Evolutionary conservation across 192 early-diverging fungal genomes (phyloP), one percentile per base, ranked within the genome.

Genomic region (Gryganskiella cystojenkinii): DNA sequence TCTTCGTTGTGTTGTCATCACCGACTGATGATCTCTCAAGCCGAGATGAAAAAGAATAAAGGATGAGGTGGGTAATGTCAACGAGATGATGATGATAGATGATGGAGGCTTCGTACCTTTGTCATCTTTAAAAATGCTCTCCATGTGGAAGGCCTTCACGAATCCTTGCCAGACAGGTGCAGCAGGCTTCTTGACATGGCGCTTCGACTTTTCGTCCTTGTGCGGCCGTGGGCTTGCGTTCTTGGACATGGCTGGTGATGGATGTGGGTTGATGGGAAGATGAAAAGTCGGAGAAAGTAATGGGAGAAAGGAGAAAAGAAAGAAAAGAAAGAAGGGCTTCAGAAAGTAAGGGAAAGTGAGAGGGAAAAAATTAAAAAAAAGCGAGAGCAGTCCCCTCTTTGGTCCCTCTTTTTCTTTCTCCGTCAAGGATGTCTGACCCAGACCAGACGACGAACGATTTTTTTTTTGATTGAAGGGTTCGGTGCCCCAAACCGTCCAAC

Each of bases 91-190:
- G 65, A 67, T 5, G 7, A 53, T 25, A 28, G 35, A 42, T 3
- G 62, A 50, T 50, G 19, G 25, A 17, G 31, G n/a, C 7, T 24
- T 20, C 28, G 53, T 75, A 75, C 71, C 71, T 67, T 30, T 60
- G 71, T 75, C 71, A 34, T 75, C 59, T 28, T 28, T 33, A 40
- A 75, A 75, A 44, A 67, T 2, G 5, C n/a, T 49, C 20, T 67
- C 35, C 35, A 75, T 57, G 33, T 49, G 50, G 8, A 60, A 27
- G 30, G 57, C 0, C 53, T 75, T 75, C 50, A 75, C 71, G 24
- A 75, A 28, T 52, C 71, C 71, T n/a, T 19, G 8, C 42, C 60
- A 75, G 43, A 75, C 71, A 1, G 71, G 71, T 3, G 71, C 71
- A 28, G 46, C 47, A 4, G 71, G 57, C 64, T 67, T 67, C 71